Base-by-base conservation (phyloP, 495 filamentous ascomycete genomes). In the Astrothelium macrocarpum region DNA sequence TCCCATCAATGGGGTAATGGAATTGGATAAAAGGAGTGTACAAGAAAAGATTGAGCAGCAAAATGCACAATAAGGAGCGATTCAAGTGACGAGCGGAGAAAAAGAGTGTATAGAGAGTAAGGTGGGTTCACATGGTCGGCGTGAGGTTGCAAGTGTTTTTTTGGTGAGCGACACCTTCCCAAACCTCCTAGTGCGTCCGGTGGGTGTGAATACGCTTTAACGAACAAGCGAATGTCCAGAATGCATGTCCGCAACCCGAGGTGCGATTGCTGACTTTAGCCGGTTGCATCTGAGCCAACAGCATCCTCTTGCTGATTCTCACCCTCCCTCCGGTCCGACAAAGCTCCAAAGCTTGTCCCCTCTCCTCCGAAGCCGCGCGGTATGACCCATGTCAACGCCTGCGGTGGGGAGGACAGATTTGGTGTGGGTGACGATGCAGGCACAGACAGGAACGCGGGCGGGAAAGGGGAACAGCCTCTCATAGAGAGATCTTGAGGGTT, bases 291-390 rank as follows among this genome's bases (percentile, higher is more conserved):
- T 56, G 49, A 29, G n/a, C 49, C 49, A 56, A 56, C 49, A 9
- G 49, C 23, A 56, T 49, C 45, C 23, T n/a, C 16, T 7, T 39
- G 36, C 7, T n/a, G n/a, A n/a, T n/a, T n/a, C n/a, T n/a, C n/a
- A n/a, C n/a, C n/a, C n/a, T n/a, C n/a, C n/a, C n/a, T n/a, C n/a
- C n/a, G n/a, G n/a, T n/a, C n/a, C n/a, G n/a, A n/a, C n/a, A n/a
- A n/a, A n/a, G n/a, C n/a, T n/a, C n/a, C n/a, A 56, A 29, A 56
- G 49, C 49, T 56, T 56, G 49, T 56, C 1, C 49, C 23, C 45
- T 42, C 36, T 42, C 9, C 36, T 16, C 18, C 1, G 11, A 56
- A 56, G 49, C 23, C 49, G 49, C 49, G 49, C 49, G 49, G 49
- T 56, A 28, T n/a, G 25, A 5, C 49, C 49, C 20, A 11, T 20